Percentiles rank a stretch among this genome's conserved stretches.
Evolutionary conservation across 1,139 yeast species (phyloP).

Genomic region (Debaryomyces psychrophilus): DNA sequence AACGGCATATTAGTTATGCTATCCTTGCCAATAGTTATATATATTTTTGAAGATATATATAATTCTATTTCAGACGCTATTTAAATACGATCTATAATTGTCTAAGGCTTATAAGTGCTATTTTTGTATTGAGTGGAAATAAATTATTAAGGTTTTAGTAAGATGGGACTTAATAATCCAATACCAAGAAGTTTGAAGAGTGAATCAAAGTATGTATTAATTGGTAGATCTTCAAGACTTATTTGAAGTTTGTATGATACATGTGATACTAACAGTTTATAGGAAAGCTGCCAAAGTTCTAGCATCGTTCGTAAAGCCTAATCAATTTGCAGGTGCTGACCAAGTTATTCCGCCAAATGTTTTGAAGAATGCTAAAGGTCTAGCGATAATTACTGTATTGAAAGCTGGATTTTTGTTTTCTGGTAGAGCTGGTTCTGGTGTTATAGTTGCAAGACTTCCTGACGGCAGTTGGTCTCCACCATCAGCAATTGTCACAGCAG

Average conservation of each 20-base stretch:
- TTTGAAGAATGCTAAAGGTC: constrained; percentile 87
- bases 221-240: not conserved
- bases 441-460: constrained; percentile 88
- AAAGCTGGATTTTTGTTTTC: constrained; percentile 96
- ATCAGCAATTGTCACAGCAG: constrained; percentile 92
- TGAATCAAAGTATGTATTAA: constrained; percentile 75
- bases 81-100: not conserved
- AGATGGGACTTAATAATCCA: constrained; percentile 81
- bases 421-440: constrained; percentile 97
- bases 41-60: not conserved
- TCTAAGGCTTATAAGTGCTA: not conserved
- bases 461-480: constrained; percentile 99
- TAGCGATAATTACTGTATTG: constrained; percentile 86
- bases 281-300: constrained; percentile 95
- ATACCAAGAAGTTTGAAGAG: constrained; percentile 86
- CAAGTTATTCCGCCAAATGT: constrained; percentile 89
- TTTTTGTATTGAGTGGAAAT: not conserved
- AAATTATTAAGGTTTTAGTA: not conserved
- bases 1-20: constrained; percentile 7
- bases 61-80: not conserved
- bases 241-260: not conserved
- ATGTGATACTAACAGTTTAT: constrained; percentile 13
- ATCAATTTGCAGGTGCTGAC: constrained; percentile 88
- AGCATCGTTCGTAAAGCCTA: constrained; percentile 91
- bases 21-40: not conserved